phyloP scores from a whole-genome alignment of 2,329 filamentous ascomycete species.

The Xylariales sp. region DNA sequence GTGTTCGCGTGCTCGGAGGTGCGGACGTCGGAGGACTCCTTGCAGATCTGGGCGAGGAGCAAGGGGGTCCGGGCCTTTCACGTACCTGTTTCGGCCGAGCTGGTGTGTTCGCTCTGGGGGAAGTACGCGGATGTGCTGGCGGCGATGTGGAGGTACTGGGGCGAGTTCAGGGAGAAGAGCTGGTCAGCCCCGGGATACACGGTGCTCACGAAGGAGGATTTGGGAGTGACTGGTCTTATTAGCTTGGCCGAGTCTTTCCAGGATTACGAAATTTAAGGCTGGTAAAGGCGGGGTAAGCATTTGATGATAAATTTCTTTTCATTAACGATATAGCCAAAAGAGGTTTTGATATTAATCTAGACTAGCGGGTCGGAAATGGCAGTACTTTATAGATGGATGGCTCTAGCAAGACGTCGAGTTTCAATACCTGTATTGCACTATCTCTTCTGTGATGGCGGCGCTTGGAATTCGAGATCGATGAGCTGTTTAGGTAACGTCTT shows the following conservation, averaged over 20 bases:
- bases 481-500: not conserved
- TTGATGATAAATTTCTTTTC: not conserved
- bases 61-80: conserved; percentile 32
- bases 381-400: not conserved
- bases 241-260: conserved; percentile 29
- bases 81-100: conserved; percentile 31
- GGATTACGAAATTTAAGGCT: conserved; percentile 15
- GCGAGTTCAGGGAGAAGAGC: conserved; percentile 28
- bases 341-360: not conserved
- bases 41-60: conserved; percentile 31
- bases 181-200: conserved; percentile 27
- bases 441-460: not conserved
- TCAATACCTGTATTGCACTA: not conserved
- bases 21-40: conserved; percentile 27
- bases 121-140: conserved; percentile 28
- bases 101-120: conserved; percentile 25
- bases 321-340: no score
- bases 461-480: not conserved
- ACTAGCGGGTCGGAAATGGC: not conserved
- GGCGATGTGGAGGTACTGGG: conserved; percentile 36
- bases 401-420: not conserved
- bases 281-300: not conserved
- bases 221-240: conserved; percentile 28
- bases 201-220: conserved; percentile 28
- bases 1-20: conserved; percentile 30